phyloP scores from a whole-genome alignment of 139 green algal genomes.

The Volvox reticuliferus region DNA sequence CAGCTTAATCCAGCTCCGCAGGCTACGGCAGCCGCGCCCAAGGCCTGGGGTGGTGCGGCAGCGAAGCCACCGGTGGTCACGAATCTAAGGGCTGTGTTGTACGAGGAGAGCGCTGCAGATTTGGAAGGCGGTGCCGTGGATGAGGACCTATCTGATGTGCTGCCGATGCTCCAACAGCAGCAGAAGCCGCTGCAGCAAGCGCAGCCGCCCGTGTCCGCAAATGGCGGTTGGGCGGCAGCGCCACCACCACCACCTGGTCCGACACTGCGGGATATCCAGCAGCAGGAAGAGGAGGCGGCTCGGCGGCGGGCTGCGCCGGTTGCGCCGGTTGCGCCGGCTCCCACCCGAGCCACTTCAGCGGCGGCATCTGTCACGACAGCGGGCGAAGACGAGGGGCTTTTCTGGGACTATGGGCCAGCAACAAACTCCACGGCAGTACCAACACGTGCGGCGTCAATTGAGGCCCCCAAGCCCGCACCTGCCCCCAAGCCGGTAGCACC shows the following conservation, averaged over 20 bases:
- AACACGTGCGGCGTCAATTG: background rate
- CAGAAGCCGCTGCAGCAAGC: background rate
- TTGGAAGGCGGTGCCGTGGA: slow-evolving; percentile 67
- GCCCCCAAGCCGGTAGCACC: background rate
- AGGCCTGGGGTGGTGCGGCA: slow-evolving; percentile 53
- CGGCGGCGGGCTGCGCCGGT: background rate
- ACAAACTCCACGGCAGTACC: background rate
- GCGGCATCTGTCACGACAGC: background rate
- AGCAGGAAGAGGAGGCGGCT: slow-evolving; percentile 34
- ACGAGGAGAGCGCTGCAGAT: slow-evolving; percentile 65
- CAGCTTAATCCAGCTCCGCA: slow-evolving; percentile 41
- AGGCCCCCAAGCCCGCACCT: slow-evolving; percentile 2
- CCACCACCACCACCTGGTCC: slow-evolving; percentile 4
- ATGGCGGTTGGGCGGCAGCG: background rate
- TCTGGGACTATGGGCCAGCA: slow-evolving; percentile 76
- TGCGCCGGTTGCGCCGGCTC: background rate
- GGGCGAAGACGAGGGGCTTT: slow-evolving; percentile 63
- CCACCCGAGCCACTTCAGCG: background rate
- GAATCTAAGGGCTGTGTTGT: slow-evolving; percentile 55
- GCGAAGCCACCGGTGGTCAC: slow-evolving; percentile 26
- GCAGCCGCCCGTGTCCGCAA: background rate
- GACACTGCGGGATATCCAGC: slow-evolving; percentile 55
- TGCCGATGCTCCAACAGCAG: slow-evolving; percentile 40
- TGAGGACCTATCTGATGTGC: slow-evolving; percentile 60
- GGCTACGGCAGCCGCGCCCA: background rate